Percentiles rank a stretch among this genome's conserved stretches.
Evolutionary conservation across 306 rosid species (phyloP).

Genomic region (Senna siamea): DNA sequence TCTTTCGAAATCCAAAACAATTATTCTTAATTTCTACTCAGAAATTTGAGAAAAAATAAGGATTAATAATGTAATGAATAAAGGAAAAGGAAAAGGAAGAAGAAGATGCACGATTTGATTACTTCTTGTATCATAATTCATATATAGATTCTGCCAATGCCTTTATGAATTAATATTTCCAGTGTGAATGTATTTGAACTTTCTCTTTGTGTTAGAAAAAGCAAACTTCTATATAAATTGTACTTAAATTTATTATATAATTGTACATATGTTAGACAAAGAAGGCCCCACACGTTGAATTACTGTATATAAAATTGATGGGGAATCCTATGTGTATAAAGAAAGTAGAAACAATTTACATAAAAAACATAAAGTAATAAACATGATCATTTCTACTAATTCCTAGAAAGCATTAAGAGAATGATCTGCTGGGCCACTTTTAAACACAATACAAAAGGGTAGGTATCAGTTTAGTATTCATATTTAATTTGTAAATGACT

Average conservation of each 20-base stretch:
- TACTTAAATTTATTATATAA: neutral
- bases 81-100: neutral
- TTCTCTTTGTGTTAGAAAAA: conserved; percentile 20
- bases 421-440: no score
- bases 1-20: conserved; percentile 15
- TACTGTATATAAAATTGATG: conserved; percentile 13
- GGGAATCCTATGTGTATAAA: conserved; percentile 47
- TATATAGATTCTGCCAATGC: neutral
- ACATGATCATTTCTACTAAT: conserved; percentile 21
- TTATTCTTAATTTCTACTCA: neutral
- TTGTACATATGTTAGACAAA: conserved; percentile 30
- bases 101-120: neutral
- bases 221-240: neutral
- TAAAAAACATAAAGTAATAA: neutral
- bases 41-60: conserved; percentile 35
- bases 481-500: neutral
- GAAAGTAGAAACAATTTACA: neutral
- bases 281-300: conserved; percentile 33
- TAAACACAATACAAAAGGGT: neutral
- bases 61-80: conserved; percentile 4
- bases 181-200: conserved; percentile 3
- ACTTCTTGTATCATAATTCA: neutral
- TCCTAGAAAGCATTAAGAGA: neutral
- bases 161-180: neutral
- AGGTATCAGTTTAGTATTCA: neutral